Conservation (phyloP, 2,329 filamentous ascomycete genomes). For the Cryoendolithus antarcticus region DNA sequence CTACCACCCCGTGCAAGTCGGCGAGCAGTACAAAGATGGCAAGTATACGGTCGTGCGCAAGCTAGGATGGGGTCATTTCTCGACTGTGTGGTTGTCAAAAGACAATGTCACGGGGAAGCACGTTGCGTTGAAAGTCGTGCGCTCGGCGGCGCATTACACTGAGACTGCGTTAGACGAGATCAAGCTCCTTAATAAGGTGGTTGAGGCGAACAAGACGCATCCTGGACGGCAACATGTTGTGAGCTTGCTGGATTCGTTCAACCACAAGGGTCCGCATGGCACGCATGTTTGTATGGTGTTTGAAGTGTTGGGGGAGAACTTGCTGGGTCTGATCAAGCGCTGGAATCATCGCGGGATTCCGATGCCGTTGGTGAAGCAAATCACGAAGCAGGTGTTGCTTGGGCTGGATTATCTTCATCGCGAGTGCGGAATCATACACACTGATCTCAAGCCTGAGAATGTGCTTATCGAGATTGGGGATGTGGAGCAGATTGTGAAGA, state of each 20-base stretch:
- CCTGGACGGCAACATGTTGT: slow-evolving; percentile 92
- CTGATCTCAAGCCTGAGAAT: slow-evolving; percentile 94
- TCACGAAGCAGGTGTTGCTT: slow-evolving; percentile 92
- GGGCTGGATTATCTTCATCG: slow-evolving; percentile 93
- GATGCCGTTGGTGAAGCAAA: slow-evolving; percentile 93
- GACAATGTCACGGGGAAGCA: slow-evolving; percentile 86
- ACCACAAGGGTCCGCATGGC: slow-evolving; percentile 93
- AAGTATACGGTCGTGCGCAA: slow-evolving; percentile 95
- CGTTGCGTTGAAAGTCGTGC: slow-evolving; percentile 93
- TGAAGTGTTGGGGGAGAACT: slow-evolving; percentile 89
- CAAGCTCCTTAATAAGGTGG: slow-evolving; percentile 93
- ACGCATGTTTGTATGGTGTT: slow-evolving; percentile 99
- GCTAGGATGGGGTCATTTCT: slow-evolving; percentile 96
- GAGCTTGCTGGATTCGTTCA: slow-evolving; percentile 89
- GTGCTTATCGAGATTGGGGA: slow-evolving; percentile 98
- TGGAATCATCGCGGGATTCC: slow-evolving; percentile 98
- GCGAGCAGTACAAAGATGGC: slow-evolving; percentile 94
- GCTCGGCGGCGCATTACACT: slow-evolving; percentile 95
- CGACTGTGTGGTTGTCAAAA: slow-evolving; percentile 77
- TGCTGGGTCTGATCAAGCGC: slow-evolving; percentile 88
- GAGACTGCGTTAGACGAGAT: slow-evolving; percentile 99
- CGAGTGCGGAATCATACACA: slow-evolving; percentile 98
- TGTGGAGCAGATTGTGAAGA: slow-evolving; percentile 96
- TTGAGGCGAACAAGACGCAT: slow-evolving; percentile 86
- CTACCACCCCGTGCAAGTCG: slow-evolving; percentile 88